Evolutionary conservation across 2,329 filamentous ascomycete genomes (phyloP).

Genomic region (Talaromyces sp.): DNA sequence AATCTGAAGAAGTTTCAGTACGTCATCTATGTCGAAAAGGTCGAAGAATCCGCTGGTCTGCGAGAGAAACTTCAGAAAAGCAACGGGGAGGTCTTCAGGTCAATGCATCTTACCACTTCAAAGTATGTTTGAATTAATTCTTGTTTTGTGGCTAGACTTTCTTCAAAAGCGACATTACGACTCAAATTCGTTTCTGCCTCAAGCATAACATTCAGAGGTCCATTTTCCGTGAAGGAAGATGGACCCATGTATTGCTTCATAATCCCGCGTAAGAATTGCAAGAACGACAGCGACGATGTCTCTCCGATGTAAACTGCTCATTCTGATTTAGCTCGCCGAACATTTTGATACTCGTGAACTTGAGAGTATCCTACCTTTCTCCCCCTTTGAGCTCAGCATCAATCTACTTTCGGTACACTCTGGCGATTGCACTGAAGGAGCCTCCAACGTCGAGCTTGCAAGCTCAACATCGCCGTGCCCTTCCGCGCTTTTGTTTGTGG

Average conservation of each 20-base stretch:
- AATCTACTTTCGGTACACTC: conserved; percentile 17
- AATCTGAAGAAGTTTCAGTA: conserved; percentile 16
- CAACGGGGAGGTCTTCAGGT: neutral
- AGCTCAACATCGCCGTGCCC: neutral
- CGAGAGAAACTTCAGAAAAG: neutral
- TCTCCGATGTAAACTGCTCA: conserved; percentile 31
- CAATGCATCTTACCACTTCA: conserved; percentile 24
- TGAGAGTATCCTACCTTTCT: conserved; percentile 11
- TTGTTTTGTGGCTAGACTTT: conserved; percentile 32
- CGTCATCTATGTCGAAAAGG: conserved; percentile 31
- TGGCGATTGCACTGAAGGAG: conserved; percentile 6
- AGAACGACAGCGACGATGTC: conserved; percentile 54
- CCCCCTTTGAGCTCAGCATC: conserved; percentile 17
- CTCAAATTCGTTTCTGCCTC: conserved; percentile 45
- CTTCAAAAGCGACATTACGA: conserved; percentile 31
- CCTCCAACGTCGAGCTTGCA: neutral
- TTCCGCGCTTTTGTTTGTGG: neutral
- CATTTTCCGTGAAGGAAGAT: conserved; percentile 52
- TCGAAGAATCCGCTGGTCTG: conserved; percentile 44
- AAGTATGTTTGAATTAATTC: conserved; percentile 33
- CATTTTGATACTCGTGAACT: neutral
- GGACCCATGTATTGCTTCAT: conserved; percentile 53
- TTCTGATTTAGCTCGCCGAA: conserved; percentile 11
- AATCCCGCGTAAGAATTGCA: conserved; percentile 48
- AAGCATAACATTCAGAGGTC: conserved; percentile 52